Evolutionary conservation across 1,139 yeast genomes (phyloP).

Genomic region (Nakaseomyces delphensis): DNA sequence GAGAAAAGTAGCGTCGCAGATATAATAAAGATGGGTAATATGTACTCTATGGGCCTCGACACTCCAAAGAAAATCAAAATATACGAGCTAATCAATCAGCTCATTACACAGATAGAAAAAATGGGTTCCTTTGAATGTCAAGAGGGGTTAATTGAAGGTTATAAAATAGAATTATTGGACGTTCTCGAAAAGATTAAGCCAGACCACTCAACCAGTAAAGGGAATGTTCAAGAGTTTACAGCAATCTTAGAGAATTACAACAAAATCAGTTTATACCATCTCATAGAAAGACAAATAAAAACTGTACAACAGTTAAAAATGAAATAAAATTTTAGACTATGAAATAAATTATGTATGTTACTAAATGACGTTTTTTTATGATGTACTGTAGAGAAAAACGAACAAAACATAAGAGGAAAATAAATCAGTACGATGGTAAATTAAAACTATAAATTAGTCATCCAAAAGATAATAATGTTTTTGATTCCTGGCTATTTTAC

Average conservation of each 20-base stretch:
- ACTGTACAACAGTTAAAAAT: not conserved
- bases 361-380: too few relatives aligned
- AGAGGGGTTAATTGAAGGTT: not conserved
- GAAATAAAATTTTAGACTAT: too few relatives aligned
- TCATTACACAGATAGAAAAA: slow-evolving; percentile 2
- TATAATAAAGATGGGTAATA: not conserved
- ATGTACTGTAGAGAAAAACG: too few relatives aligned
- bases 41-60: slow-evolving; percentile 1
- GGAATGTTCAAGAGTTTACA: not conserved
- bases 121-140: not conserved
- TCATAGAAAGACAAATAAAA: not conserved
- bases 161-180: not conserved
- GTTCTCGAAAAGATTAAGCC: not conserved
- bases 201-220: not conserved
- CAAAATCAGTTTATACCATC: not conserved
- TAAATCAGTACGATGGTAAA: not conserved
- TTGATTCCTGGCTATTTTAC: not conserved
- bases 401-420: too few relatives aligned
- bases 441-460: too few relatives aligned
- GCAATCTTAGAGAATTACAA: not conserved
- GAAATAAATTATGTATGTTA: too few relatives aligned
- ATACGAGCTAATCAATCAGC: not conserved
- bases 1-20: not conserved
- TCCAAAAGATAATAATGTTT: too few relatives aligned
- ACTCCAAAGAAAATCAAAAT: not conserved